These are phyloP conservation scores for Coemansia sp. DNA, from an alignment of 192 early-diverging fungal species.

Conservation along the genomic window DNA sequence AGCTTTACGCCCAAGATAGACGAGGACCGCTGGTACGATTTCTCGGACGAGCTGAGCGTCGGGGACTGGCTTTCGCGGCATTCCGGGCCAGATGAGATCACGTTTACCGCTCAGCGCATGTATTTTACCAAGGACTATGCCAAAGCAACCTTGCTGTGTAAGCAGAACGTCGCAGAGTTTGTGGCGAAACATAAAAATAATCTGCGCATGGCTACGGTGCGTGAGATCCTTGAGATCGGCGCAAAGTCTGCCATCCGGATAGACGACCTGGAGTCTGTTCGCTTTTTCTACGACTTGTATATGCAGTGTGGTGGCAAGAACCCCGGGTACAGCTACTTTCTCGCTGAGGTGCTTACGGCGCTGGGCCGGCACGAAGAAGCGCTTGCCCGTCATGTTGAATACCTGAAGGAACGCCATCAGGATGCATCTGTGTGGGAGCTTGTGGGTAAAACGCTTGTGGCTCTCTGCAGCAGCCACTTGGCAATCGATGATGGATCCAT, in stretches of 20 bases:
- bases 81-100: conserved; percentile 31
- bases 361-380: conserved; percentile 25
- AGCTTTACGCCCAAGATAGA: conserved; percentile 40
- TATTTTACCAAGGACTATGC: conserved; percentile 31
- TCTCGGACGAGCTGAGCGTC: neutral
- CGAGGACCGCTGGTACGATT: conserved; percentile 45
- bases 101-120: conserved; percentile 34
- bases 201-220: conserved; percentile 20
- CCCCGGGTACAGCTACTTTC: conserved; percentile 42
- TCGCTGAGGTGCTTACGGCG: conserved; percentile 17
- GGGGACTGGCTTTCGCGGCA: conserved; percentile 26
- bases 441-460: conserved; percentile 23
- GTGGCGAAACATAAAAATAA: neutral
- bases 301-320: conserved; percentile 36
- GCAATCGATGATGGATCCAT: neutral
- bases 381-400: conserved; percentile 22
- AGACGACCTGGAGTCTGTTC: conserved; percentile 7
- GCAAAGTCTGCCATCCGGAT: conserved; percentile 25
- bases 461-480: neutral
- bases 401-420: conserved; percentile 31
- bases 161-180: conserved; percentile 16
- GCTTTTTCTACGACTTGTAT: conserved; percentile 37
- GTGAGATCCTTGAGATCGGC: conserved; percentile 47
- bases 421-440: conserved; percentile 46
- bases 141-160: conserved; percentile 16